Evolutionary conservation across 225 moss, liverwort and hornwort genomes (phyloP), one percentile per base, ranked within the genome.

Genomic region (Physcomitrellopsis africana): DNA sequence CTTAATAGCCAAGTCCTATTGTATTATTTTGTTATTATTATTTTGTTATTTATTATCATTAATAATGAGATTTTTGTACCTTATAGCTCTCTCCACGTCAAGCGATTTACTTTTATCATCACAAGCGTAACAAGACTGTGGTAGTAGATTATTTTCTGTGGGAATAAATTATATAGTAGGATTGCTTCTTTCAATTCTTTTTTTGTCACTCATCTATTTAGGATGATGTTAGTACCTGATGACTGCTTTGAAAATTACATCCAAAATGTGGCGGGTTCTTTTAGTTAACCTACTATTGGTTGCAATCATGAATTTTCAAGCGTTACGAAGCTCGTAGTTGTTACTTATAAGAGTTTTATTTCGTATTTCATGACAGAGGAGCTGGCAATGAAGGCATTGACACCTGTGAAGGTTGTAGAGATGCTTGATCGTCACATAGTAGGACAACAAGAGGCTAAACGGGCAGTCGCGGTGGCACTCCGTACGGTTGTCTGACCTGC

Each of bases 401-500:
- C 96, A 56, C 90, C 96, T 46, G 73, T 76, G 8, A 96, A 92
- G 82, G 93, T 96, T 65, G 96, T 96, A 49, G 93, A 96, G 85
- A 78, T 93, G 83, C 79, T 96, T 83, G 93, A 96, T 73, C 86
- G 86, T 15, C 86, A 89, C 63, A 96, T 96, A 73, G 90, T 96
- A 63, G 93, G 96, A 54, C 90, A 96, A 88, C 86, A 80, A 49
- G 89, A 96, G 82, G 96, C 92, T 10, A 96, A 93, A 91, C 92
- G 85, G 69, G 96, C 87, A 82, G 90, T 96, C 72, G 90, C 89
- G 79, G 92, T 96, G 90, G 96, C 93, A 90, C 83, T 96, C 79
- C 80, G 89, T 96, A 93, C 90, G 92, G 90, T 96, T 93, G 89
- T 92, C 86, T 93, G 85, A 93, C 89, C 90, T 88, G 85, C 85